Conservation (phyloP, 2,329 filamentous ascomycete species). For the Phaeosphaeriaceae sp. region DNA sequence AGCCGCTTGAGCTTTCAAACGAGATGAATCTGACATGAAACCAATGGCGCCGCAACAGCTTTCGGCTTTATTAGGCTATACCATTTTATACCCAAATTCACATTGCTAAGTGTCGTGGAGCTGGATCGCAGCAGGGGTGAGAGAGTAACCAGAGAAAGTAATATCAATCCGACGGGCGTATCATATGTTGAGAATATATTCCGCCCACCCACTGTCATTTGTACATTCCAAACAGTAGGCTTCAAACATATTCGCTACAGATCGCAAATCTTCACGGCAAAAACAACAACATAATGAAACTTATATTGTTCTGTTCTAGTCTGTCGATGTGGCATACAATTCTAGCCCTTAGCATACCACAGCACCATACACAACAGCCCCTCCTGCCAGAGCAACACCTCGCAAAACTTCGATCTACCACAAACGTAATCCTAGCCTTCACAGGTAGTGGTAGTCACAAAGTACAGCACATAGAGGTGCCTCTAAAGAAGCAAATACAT, state of each 20-base stretch:
- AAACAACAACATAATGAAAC: slow-evolving; percentile 6
- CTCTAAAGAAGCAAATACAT: slow-evolving; percentile 16
- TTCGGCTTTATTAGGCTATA: slow-evolving; percentile 6
- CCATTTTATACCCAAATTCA: background rate
- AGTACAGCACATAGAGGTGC: slow-evolving; percentile 22
- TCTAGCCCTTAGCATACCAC: slow-evolving; percentile 12
- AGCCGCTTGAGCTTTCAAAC: background rate
- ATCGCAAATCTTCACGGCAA: background rate
- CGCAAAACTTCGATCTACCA: background rate
- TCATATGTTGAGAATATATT: background rate
- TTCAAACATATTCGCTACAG: background rate
- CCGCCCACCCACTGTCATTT: background rate
- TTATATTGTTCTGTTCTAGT: slow-evolving; percentile 1
- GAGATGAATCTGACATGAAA: slow-evolving; percentile 9
- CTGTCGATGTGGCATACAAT: background rate
- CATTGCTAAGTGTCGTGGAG: slow-evolving; percentile 4
- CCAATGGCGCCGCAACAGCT: slow-evolving; percentile 6
- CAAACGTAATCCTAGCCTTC: slow-evolving; percentile 21
- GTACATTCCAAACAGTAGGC: no score
- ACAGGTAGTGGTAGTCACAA: slow-evolving; percentile 11
- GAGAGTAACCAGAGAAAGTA: background rate
- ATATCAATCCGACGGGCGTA: background rate
- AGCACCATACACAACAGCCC: slow-evolving; percentile 10
- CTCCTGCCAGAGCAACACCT: slow-evolving; percentile 4
- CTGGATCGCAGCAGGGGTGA: background rate